A percentile compares a stretch with the other conserved stretches of the same genome.
Conservation (phyloP, 768 basidiomycete species). For the Pleurotus giganteus region DNA sequence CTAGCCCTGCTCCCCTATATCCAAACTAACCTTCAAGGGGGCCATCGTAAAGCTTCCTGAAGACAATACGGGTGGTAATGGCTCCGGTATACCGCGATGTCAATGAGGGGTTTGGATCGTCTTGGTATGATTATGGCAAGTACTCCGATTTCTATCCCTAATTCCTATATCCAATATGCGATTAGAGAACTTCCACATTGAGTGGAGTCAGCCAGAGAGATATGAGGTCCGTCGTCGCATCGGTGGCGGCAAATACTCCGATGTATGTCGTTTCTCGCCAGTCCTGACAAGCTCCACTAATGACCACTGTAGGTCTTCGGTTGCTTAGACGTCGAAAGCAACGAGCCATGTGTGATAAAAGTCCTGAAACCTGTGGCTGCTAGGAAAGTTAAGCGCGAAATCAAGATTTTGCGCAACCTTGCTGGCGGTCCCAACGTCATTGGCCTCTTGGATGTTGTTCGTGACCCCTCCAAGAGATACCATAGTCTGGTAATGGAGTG, state of each 20-base stretch:
- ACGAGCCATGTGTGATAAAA: conserved; percentile 61
- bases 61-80: conserved; percentile 27
- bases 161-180: background rate
- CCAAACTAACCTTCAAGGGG: background rate
- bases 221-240: conserved; percentile 66
- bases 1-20: background rate
- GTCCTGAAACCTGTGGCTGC: conserved; percentile 71
- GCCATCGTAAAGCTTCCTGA: conserved; percentile 5
- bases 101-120: conserved; percentile 52
- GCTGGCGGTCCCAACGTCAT: conserved; percentile 73
- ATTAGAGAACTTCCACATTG: conserved; percentile 54
- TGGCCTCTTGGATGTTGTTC: conserved; percentile 62
- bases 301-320: conserved; percentile 47
- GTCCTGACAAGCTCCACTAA: background rate
- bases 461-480: conserved; percentile 59
- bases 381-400: conserved; percentile 73
- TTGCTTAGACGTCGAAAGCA: conserved; percentile 54
- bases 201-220: conserved; percentile 65
- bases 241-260: conserved; percentile 66
- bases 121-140: conserved; percentile 66
- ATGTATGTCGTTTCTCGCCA: conserved; percentile 33
- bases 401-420: conserved; percentile 70
- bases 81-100: conserved; percentile 55
- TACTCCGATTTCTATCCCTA: conserved; percentile 6
- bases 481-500: conserved; percentile 69